Evolutionary conservation across 2,329 filamentous ascomycete species (phyloP).

Genomic region (Arthrocladium fulminans): DNA sequence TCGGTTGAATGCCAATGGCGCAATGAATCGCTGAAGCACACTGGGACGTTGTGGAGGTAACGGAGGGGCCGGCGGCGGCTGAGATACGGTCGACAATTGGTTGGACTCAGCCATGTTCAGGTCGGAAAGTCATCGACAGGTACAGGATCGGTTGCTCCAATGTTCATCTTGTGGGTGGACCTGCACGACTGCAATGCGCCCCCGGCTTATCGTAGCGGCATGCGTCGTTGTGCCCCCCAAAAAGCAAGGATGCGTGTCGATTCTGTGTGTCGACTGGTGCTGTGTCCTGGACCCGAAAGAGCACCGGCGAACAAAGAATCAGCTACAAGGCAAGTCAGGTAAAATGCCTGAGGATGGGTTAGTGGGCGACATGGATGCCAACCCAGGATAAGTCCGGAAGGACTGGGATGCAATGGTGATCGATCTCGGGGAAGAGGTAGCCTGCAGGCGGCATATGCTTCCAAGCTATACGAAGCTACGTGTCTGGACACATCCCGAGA

Average conservation of each 20-base stretch:
- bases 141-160: background rate
- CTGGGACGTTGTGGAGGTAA: constrained; percentile 23
- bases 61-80: constrained; percentile 23
- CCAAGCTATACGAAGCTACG: background rate
- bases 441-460: background rate
- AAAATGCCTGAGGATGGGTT: too few relatives aligned
- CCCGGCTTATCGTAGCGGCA: too few relatives aligned
- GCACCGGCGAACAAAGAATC: background rate
- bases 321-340: constrained; percentile 1
- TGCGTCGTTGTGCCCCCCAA: background rate
- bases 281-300: background rate
- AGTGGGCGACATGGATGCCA: background rate
- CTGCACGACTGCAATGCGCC: background rate
- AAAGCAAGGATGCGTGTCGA: background rate
- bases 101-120: constrained; percentile 11
- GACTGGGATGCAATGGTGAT: constrained; percentile 3
- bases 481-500: background rate
- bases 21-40: constrained; percentile 23
- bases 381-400: background rate
- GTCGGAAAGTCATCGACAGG: constrained; percentile 5
- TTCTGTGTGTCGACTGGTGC: background rate
- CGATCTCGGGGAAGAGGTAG: constrained; percentile 5
- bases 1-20: constrained; percentile 15
- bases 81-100: background rate
- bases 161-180: constrained; percentile 5